A percentile compares a stretch with the other conserved stretches of the same genome.
Conservation (phyloP, 345 rosid species). For the Dimocarpus longan region DNA sequence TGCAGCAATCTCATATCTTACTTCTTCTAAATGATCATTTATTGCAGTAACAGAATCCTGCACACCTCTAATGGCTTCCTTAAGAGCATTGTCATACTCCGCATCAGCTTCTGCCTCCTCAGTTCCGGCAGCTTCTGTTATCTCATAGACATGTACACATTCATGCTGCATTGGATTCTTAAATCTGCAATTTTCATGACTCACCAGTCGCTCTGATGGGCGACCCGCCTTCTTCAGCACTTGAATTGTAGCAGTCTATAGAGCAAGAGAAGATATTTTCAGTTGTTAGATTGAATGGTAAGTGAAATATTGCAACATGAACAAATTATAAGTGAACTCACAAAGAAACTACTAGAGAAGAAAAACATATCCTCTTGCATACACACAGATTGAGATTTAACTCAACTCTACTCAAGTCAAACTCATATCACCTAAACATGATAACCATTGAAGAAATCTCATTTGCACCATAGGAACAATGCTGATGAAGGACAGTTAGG, state of each 20-base stretch:
- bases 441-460: neutral
- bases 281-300: neutral
- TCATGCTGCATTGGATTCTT: slow-evolving; percentile 71
- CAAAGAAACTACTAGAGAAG: neutral
- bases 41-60: slow-evolving; percentile 83
- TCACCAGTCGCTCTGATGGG: slow-evolving; percentile 74
- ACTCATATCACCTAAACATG: neutral
- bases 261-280: slow-evolving; percentile 12
- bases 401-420: neutral
- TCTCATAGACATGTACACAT: slow-evolving; percentile 82
- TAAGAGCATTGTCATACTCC: slow-evolving; percentile 75
- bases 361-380: neutral
- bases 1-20: slow-evolving; percentile 76
- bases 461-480: neutral
- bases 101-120: slow-evolving; percentile 94
- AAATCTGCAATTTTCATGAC: slow-evolving; percentile 76
- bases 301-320: neutral
- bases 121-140: slow-evolving; percentile 81
- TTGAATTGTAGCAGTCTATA: slow-evolving; percentile 82
- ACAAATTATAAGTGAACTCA: neutral
- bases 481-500: neutral
- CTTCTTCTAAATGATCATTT: slow-evolving; percentile 81
- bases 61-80: slow-evolving; percentile 87
- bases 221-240: slow-evolving; percentile 83
- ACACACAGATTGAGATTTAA: neutral